Percentiles rank a stretch among this genome's conserved stretches.
phyloP scores from a whole-genome alignment of 352 stramenopile species.

The Phytophthora pluvialis region DNA sequence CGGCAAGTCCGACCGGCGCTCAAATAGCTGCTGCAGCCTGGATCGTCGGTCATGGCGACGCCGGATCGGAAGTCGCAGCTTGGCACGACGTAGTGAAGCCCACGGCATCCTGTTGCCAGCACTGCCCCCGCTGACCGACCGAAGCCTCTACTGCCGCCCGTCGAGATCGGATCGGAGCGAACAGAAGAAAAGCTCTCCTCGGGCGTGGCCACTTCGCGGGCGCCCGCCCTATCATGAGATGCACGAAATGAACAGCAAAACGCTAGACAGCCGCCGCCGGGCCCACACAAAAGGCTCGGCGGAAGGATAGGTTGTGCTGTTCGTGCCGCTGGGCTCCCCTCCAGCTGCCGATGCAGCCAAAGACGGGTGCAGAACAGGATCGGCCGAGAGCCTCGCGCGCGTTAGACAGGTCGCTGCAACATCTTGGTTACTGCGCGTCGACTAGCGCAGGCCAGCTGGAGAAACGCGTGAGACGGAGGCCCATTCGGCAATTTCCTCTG shows the following conservation, averaged over 20 bases:
- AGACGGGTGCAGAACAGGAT: conserved; percentile 18
- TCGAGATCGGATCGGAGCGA: conserved; percentile 16
- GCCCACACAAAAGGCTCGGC: conserved; percentile 8
- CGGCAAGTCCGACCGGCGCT: not conserved
- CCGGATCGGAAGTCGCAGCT: too few species aligned
- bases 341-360: conserved; percentile 12
- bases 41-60: too few species aligned
- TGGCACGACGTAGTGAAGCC: too few species aligned
- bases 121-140: not conserved
- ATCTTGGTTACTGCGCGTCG: conserved; percentile 25
- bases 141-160: not conserved
- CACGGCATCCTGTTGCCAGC: too few species aligned
- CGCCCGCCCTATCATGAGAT: conserved; percentile 34
- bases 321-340: conserved; percentile 23
- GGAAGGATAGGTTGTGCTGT: conserved; percentile 34
- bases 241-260: conserved; percentile 26
- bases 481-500: conserved; percentile 19
- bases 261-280: not conserved
- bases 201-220: not conserved
- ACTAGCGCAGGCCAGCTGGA: conserved; percentile 12
- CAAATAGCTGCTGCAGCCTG: too few species aligned
- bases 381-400: conserved; percentile 7
- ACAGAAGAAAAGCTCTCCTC: conserved; percentile 17
- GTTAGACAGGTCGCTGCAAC: conserved; percentile 16
- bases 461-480: conserved; percentile 19